phyloP scores from a whole-genome alignment of 2,329 filamentous ascomycete genomes.

The Byssochlamys sp. region DNA sequence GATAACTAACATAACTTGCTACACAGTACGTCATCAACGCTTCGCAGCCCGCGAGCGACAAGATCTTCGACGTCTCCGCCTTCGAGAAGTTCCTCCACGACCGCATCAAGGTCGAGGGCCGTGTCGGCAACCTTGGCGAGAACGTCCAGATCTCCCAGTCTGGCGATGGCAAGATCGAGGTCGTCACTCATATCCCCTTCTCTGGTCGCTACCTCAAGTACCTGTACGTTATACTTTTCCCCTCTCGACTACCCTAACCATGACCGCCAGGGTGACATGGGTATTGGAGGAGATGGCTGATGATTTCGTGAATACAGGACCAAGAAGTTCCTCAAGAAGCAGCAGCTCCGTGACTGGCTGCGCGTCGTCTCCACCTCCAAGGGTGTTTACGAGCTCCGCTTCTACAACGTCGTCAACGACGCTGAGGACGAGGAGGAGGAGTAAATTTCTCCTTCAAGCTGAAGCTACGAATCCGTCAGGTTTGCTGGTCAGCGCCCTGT shows the following conservation, averaged over 20 bases:
- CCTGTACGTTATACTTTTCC: conserved; percentile 55
- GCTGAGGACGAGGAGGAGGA: conserved; percentile 97
- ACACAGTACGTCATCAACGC: conserved; percentile 95
- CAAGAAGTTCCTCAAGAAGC: conserved; percentile 99
- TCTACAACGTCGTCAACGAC: conserved; percentile 99
- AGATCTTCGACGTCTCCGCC: conserved; percentile 98
- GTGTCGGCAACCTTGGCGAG: conserved; percentile 95
- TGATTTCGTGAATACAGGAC: conserved; percentile 49
- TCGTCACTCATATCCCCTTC: conserved; percentile 94
- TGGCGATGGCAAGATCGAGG: conserved; percentile 95
- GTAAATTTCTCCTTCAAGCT: conserved; percentile 48
- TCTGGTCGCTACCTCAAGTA: conserved; percentile 99
- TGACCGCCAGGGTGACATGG: neutral
- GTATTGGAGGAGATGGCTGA: conserved; percentile 3
- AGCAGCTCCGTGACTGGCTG: conserved; percentile 99
- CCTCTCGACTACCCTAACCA: neutral
- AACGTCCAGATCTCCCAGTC: conserved; percentile 79
- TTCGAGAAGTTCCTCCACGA: conserved; percentile 99
- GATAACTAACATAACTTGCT: conserved; percentile 6
- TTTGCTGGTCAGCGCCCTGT: neutral
- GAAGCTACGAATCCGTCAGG: neutral
- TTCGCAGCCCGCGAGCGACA: conserved; percentile 94
- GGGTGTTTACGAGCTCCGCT: conserved; percentile 98
- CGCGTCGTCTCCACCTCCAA: conserved; percentile 95
- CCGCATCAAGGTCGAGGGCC: conserved; percentile 98